These are phyloP conservation scores for Coffea canephora DNA, from an alignment of 257 asterid species.

Conservation along the genomic window DNA sequence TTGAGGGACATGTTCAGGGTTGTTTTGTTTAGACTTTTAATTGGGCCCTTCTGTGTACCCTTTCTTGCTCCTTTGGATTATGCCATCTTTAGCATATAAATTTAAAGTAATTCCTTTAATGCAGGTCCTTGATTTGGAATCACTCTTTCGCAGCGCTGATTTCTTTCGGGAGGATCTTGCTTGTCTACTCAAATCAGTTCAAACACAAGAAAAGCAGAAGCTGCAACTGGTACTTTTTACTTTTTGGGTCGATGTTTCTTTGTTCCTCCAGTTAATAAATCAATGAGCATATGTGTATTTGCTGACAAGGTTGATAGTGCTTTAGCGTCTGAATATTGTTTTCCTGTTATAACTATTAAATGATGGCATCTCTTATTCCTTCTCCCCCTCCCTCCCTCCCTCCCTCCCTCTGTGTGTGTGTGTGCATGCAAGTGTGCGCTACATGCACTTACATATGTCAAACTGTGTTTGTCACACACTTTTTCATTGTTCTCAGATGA, in stretches of 20 bases:
- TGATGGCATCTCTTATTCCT: background rate
- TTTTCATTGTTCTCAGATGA: no score
- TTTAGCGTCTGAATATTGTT: background rate
- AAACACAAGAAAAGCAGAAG: slow-evolving; percentile 85
- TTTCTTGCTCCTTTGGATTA: background rate
- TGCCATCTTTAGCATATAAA: background rate
- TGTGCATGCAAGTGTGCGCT: no score
- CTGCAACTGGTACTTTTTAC: slow-evolving; percentile 54
- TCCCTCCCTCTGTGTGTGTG: no score
- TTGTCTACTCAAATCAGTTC: slow-evolving; percentile 69
- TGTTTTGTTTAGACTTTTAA: background rate
- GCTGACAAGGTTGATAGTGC: background rate
- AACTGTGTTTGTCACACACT: no score
- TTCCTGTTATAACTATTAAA: background rate
- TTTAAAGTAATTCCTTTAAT: slow-evolving; percentile 16
- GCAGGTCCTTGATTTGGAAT: slow-evolving; percentile 83
- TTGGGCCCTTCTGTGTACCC: background rate
- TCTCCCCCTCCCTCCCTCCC: no score
- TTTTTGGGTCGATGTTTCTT: background rate
- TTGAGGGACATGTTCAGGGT: background rate
- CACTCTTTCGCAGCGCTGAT: slow-evolving; percentile 62
- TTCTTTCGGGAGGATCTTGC: slow-evolving; percentile 80
- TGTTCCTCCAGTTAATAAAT: background rate
- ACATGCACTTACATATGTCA: no score
- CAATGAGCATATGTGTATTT: background rate